Percentiles rank a stretch among this genome's conserved stretches.
Evolutionary conservation across 768 basidiomycete species (phyloP).

Genomic region (Artomyces pyxidatus): DNA sequence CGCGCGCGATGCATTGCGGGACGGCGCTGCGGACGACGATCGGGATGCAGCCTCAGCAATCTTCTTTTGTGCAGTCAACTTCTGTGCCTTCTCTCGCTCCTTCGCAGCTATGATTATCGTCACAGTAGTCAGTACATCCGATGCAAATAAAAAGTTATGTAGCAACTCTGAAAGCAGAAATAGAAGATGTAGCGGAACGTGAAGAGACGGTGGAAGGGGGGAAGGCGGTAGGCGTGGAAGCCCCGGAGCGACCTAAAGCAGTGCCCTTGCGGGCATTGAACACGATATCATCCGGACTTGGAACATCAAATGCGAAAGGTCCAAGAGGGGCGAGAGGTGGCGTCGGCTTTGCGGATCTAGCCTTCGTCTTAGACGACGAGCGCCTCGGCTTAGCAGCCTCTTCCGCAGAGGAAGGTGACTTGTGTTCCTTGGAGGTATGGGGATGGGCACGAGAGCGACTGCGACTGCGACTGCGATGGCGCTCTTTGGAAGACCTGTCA

Average conservation of each 20-base stretch:
- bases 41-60: slow-evolving; percentile 20
- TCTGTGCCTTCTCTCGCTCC: slow-evolving; percentile 73
- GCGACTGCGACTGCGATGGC: not conserved
- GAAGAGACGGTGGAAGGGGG: slow-evolving; percentile 20
- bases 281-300: slow-evolving; percentile 90
- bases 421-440: not conserved
- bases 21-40: slow-evolving; percentile 3
- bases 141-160: slow-evolving; percentile 15
- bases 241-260: slow-evolving; percentile 31
- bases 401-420: not conserved
- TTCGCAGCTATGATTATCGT: slow-evolving; percentile 52
- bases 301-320: slow-evolving; percentile 64
- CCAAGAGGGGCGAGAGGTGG: slow-evolving; percentile 8
- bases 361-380: slow-evolving; percentile 7
- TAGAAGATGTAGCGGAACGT: slow-evolving; percentile 14
- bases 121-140: slow-evolving; percentile 27
- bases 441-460: not conserved
- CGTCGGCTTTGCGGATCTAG: not conserved
- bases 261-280: slow-evolving; percentile 75
- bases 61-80: slow-evolving; percentile 39
- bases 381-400: slow-evolving; percentile 8
- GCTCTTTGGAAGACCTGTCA: slow-evolving; percentile 3
- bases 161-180: slow-evolving; percentile 32
- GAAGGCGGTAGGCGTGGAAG: slow-evolving; percentile 7
- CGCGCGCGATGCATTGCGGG: slow-evolving; percentile 11